Percentiles rank a stretch among this genome's conserved stretches.
phyloP scores from a whole-genome alignment of 257 asterid species.

The Schizonepeta tenuifolia region DNA sequence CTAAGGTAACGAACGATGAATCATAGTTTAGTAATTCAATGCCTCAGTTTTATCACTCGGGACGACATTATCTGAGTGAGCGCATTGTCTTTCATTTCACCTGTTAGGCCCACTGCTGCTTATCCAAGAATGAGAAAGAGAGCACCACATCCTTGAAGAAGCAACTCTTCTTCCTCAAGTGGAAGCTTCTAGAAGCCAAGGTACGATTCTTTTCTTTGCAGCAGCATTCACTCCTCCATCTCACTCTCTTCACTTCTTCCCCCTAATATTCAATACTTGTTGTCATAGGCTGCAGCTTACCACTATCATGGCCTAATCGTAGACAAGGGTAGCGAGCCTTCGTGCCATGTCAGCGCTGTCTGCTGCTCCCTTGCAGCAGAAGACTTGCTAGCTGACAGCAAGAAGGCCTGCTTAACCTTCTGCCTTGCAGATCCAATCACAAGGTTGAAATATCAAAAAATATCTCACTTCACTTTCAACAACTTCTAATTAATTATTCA shows the following conservation, averaged over 20 bases:
- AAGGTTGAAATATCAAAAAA: slow-evolving; percentile 42
- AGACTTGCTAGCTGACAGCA: slow-evolving; percentile 68
- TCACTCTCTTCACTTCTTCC: background rate
- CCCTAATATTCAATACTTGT: background rate
- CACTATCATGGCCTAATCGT: slow-evolving; percentile 77
- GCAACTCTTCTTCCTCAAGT: slow-evolving; percentile 70
- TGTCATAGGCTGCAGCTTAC: slow-evolving; percentile 75
- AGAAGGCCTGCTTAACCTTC: slow-evolving; percentile 74
- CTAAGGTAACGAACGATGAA: slow-evolving; percentile 50
- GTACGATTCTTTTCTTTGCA: slow-evolving; percentile 30
- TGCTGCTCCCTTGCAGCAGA: slow-evolving; percentile 82
- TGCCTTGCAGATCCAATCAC: slow-evolving; percentile 84
- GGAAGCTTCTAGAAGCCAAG: slow-evolving; percentile 88
- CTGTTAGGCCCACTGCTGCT: slow-evolving; percentile 59
- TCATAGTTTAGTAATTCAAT: no score
- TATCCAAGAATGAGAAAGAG: slow-evolving; percentile 40
- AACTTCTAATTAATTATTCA: no score
- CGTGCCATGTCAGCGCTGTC: slow-evolving; percentile 60
- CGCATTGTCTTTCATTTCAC: background rate
- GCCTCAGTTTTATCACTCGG: no score
- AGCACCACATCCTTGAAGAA: slow-evolving; percentile 48
- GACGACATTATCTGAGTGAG: no score
- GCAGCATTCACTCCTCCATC: background rate
- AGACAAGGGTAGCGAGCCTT: slow-evolving; percentile 70
- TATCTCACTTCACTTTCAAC: no score